Evolutionary conservation across 805 yeast species (phyloP), one percentile per base, ranked within the genome.

Genomic region (Jamesozyma spencerorum): DNA sequence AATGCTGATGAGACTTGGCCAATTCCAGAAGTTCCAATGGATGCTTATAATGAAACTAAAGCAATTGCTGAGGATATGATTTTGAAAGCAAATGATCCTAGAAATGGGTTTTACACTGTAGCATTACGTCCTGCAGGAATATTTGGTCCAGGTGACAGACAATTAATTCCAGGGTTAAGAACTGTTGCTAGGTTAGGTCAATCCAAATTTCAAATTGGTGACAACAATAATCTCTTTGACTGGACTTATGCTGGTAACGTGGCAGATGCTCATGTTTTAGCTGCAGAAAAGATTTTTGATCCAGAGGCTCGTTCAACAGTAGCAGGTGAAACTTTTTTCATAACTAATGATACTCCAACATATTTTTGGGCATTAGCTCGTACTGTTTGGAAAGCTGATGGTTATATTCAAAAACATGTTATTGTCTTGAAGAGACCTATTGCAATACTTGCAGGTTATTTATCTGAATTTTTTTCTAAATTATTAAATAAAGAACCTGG

Each of bases 181-280:
- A 72, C 72, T 13, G 95, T 85, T 34, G 87, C 95, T 3, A 72
- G 73, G 43, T 66, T 75, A 40, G 95, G 95, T 7, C 96, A 90
- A 62, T 81, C 92, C 18, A 83, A 83, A 61, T 85, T 85, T 62
- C 99, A 92, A 64, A 70, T 92, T 37, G 98, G 99, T 49, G 94
- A 86, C 59, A 92, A 92, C 65, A 78, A 84, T 60, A 92, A 92
- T 58, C 64, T 92, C 41, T 92, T 90, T 54, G 99, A 92, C 60
- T 88, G 95, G 85, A 86, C 97, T 0, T 92, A 87, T 57, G 97
- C 82, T n/a, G 97, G 97, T 11, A 92, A 92, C 63, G 97, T 94
- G 31, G 97, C 98, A 0, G 94, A 87, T 62, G 81, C 97, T 8
- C 99, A 92, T 60, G 90, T 90, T 8, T 67, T 92, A 38, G 98